These are phyloP conservation scores for Kwoniella bestiolae DNA, from an alignment of 768 basidiomycete genomes.

Conservation along the genomic window DNA sequence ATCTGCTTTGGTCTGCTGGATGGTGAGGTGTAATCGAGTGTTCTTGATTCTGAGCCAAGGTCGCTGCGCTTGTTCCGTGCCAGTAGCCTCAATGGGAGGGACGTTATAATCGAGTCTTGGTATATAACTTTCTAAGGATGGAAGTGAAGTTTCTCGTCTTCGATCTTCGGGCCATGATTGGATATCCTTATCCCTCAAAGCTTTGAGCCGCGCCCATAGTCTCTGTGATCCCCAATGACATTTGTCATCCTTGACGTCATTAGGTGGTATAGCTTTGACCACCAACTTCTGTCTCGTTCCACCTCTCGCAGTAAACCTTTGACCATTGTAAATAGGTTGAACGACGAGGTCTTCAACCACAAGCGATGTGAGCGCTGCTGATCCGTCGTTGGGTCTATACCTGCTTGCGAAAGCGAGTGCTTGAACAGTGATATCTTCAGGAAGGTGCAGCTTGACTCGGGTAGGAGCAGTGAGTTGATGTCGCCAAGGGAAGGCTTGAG, in stretches of 20 bases:
- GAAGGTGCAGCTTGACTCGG: slow-evolving; percentile 50
- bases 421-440: slow-evolving; percentile 51
- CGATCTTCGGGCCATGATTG: slow-evolving; percentile 13
- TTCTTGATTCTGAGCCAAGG: slow-evolving; percentile 24
- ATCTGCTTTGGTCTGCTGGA: slow-evolving; percentile 25
- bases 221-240: slow-evolving; percentile 42
- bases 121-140: neutral
- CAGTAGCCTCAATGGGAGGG: slow-evolving; percentile 37
- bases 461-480: slow-evolving; percentile 33
- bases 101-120: slow-evolving; percentile 23
- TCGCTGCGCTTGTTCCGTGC: slow-evolving; percentile 40
- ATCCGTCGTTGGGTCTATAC: slow-evolving; percentile 26
- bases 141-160: slow-evolving; percentile 21
- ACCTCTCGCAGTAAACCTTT: slow-evolving; percentile 29
- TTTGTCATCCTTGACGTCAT: slow-evolving; percentile 23
- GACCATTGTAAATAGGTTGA: slow-evolving; percentile 54
- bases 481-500: slow-evolving; percentile 40
- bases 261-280: slow-evolving; percentile 8
- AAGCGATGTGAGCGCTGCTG: slow-evolving; percentile 38
- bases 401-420: slow-evolving; percentile 45
- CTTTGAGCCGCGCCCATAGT: slow-evolving; percentile 5
- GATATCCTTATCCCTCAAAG: neutral
- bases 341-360: slow-evolving; percentile 40
- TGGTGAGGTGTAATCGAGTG: slow-evolving; percentile 13
- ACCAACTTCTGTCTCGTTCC: slow-evolving; percentile 25